Evolutionary conservation across 2,329 filamentous ascomycete genomes (phyloP), one percentile per base, ranked within the genome.

Genomic region (Colletotrichum phormii): DNA sequence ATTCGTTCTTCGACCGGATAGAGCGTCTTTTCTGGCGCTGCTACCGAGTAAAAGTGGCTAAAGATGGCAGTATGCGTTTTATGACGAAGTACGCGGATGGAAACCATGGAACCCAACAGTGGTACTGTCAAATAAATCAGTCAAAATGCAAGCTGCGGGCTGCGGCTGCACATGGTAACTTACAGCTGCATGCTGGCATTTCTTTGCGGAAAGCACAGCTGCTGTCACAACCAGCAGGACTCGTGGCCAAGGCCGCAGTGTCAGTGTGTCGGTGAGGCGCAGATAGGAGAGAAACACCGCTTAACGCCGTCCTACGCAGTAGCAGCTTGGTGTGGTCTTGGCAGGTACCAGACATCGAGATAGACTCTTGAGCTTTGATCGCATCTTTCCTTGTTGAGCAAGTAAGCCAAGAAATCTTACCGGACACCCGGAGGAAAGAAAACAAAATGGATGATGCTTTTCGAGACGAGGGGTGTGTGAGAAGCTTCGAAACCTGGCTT

Each of bases 261-360:
- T 61, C 66, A 55, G 66, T 51, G 60, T 55, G 65, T 35, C 59
- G 59, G 60, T 35, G 70, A 72, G 70, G 70, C 70, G 70, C 54
- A 70, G 70, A 49, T 60, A 33, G 29, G 22, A 54, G 18, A 60
- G 53, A 72, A 69, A 63, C 70, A 29, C 57, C 51, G 49, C 53
- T 24, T 24, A 59, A 62, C 57, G 24, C 64, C 64, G 51, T 68
- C 64, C 58, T 68, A 71, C 59, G 54, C 70, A 72, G 70, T 69
- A 69, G 70, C 54, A 55, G 53, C 65, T 72, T 64, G 67, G 42
- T 11, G 8, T 33, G 24, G 26, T 60, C 55, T 66, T 66, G 70
- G 70, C 65, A 64, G 37, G 53, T 22, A 49, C 29, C 31, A 49
- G 9, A 35, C 37, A 57, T 67, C 35, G 55, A 57, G 57, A 57